phyloP scores from a whole-genome alignment of 495 filamentous ascomycete genomes.

The Penicilliopsis zonata region DNA sequence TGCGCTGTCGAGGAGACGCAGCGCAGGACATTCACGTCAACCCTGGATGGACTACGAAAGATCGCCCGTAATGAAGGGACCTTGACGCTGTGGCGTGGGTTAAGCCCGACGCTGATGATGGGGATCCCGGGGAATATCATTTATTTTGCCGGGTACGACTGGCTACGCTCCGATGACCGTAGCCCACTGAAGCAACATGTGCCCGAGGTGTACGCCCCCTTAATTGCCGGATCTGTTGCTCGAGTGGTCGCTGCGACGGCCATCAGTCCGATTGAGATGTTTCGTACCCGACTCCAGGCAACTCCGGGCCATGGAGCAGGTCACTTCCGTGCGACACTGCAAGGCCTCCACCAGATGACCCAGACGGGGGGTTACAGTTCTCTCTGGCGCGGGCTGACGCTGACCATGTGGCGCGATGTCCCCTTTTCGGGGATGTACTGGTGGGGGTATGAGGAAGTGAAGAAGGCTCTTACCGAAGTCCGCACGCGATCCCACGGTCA shows the following conservation, averaged over 20 bases:
- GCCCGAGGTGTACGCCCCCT: conserved; percentile 56
- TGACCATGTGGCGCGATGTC: conserved; percentile 94
- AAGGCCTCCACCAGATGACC: conserved; percentile 71
- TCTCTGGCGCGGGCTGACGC: conserved; percentile 82
- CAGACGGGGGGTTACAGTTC: conserved; percentile 59
- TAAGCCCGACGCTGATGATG: conserved; percentile 89
- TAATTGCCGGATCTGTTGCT: conserved; percentile 68
- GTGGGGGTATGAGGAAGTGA: conserved; percentile 87
- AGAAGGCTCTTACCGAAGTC: conserved; percentile 48
- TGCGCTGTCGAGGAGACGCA: conserved; percentile 84
- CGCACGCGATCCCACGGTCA: conserved; percentile 38
- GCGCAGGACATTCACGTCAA: conserved; percentile 74
- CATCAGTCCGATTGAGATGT: conserved; percentile 89
- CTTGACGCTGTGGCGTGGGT: conserved; percentile 79
- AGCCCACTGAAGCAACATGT: conserved; percentile 54
- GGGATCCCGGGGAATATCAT: conserved; percentile 92
- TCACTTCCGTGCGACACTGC: conserved; percentile 61
- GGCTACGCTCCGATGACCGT: conserved; percentile 57
- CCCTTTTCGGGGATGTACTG: conserved; percentile 96
- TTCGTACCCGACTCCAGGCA: conserved; percentile 86
- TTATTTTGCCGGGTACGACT: conserved; percentile 98
- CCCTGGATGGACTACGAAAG: conserved; percentile 83
- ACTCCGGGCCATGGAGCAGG: conserved; percentile 40
- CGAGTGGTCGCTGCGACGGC: conserved; percentile 68
- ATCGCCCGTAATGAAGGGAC: conserved; percentile 93